Evolutionary conservation across 139 green algal species (phyloP), one percentile per base, ranked within the genome.

Genomic region (Picocystis salinarum): DNA sequence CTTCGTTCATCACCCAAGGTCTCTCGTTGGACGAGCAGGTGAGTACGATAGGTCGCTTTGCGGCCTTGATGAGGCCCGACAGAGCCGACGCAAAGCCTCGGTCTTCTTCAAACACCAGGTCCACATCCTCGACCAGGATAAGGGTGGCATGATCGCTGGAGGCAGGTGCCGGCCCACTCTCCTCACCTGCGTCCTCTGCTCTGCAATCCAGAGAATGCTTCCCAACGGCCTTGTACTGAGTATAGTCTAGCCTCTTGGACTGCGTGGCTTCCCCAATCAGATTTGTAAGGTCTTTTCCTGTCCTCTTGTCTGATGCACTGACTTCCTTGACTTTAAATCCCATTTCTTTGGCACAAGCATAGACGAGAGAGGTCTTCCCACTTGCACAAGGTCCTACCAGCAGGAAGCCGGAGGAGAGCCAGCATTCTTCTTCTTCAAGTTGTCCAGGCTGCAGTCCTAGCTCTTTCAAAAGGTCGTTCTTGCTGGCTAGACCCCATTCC

Each of bases 261-360:
- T 58, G 40, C 0, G 60, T 67, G 2, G 65, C 65, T 47, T 74
- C 65, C 0, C 65, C 56, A 13, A 70, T 53, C 40, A 62, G 27
- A 3, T 39, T 18, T 24, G 56, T 24, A 31, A 58, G 37, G 50
- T 59, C 41, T 12, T 44, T 37, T 10, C 59, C 60, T 23, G 39
- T 55, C 40, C 65, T 57, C 33, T 70, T 57, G 25, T 51, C 34
- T 0, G 40, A 52, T 9, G 60, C 42, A 50, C 70, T 67, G 4
- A 74, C 61, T 53, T 74, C 65, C 17, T 68, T 41, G 39, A 74
- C 60, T 3, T 39, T 28, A 27, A 60, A 70, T 0, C 60, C 60
- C 42, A 70, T 44, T 53, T 67, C 65, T 33, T 53, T 36, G 9
- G 42, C 52, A 17, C 48, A 40, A 1, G 66, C 66, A 26, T 53